Evolutionary conservation across 345 rosid species (phyloP).

Genomic region (Citrus reticulata): DNA sequence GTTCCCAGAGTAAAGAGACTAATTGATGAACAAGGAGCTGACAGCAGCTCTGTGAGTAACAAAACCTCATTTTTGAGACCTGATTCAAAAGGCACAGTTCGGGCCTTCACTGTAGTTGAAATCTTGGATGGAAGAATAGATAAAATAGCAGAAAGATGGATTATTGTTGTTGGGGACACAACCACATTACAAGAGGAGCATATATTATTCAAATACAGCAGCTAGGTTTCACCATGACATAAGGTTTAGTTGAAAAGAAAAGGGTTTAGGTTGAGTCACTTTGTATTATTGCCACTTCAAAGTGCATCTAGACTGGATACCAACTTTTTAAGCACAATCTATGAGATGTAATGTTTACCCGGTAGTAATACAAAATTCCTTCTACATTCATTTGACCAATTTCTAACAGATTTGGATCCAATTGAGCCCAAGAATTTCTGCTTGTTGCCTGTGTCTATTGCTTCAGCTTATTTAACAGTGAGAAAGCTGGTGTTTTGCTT

Average conservation of each 20-base stretch:
- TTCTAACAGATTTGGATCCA: background rate
- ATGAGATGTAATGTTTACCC: background rate
- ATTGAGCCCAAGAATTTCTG: background rate
- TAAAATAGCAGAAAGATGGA: slow-evolving; percentile 73
- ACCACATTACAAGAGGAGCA: slow-evolving; percentile 51
- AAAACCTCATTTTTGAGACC: slow-evolving; percentile 9
- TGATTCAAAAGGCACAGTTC: slow-evolving; percentile 36
- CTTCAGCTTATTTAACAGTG: background rate
- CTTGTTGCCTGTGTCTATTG: background rate
- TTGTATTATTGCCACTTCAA: background rate
- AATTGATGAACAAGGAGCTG: slow-evolving; percentile 12
- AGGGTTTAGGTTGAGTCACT: background rate
- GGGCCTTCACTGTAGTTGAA: slow-evolving; percentile 72
- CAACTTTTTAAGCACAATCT: background rate
- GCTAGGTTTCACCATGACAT: background rate
- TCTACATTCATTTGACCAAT: background rate
- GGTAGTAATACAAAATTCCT: background rate
- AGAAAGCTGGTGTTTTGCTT: background rate
- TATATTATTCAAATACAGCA: slow-evolving; percentile 28
- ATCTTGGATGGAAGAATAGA: slow-evolving; percentile 51
- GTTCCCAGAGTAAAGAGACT: slow-evolving; percentile 61
- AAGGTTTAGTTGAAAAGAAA: background rate
- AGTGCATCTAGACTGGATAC: background rate
- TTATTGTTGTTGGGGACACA: slow-evolving; percentile 44
- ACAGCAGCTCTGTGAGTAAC: background rate